phyloP scores from a whole-genome alignment of 2,329 filamentous ascomycete genomes.

The Gaeumannomyces sp. region DNA sequence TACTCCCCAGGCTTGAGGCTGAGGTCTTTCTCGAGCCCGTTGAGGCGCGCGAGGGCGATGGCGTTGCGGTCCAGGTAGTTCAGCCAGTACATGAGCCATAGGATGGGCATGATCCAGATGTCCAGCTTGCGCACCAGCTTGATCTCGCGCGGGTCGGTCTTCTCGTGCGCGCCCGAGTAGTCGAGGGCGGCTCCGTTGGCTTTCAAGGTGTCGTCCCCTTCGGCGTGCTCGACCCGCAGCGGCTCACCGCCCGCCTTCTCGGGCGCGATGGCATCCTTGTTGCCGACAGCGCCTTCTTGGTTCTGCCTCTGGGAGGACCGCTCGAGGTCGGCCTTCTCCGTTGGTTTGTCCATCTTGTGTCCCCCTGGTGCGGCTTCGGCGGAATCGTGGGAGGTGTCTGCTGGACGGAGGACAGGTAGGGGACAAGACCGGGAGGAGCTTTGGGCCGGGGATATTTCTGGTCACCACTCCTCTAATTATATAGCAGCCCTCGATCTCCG shows the following conservation, averaged over 20 bases:
- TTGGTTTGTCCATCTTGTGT: too few relatives aligned
- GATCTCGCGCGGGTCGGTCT: not conserved
- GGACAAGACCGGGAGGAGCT: too few relatives aligned
- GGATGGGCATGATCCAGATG: slow-evolving; percentile 3
- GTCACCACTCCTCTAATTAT: too few relatives aligned
- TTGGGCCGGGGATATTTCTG: too few relatives aligned
- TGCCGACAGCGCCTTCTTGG: too few relatives aligned
- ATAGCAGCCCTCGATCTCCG: too few relatives aligned
- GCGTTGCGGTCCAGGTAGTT: slow-evolving; percentile 46
- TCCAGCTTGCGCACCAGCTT: slow-evolving; percentile 5
- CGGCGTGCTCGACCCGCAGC: not conserved
- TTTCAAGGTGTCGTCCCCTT: not conserved
- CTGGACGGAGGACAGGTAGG: too few relatives aligned
- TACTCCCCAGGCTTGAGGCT: slow-evolving; percentile 33
- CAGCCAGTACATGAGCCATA: slow-evolving; percentile 50
- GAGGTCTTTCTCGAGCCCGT: slow-evolving; percentile 36
- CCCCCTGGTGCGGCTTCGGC: too few relatives aligned
- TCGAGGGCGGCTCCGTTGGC: not conserved
- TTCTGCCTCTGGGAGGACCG: too few relatives aligned
- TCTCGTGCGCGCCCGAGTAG: slow-evolving; percentile 5
- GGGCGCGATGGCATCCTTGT: too few relatives aligned
- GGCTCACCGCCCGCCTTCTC: not conserved
- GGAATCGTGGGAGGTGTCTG: too few relatives aligned
- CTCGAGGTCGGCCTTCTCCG: too few relatives aligned
- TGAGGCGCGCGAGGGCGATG: slow-evolving; percentile 30